These are phyloP conservation scores for Baudoinia panamericana DNA, from an alignment of 495 filamentous ascomycete species.

Conservation along the genomic window DNA sequence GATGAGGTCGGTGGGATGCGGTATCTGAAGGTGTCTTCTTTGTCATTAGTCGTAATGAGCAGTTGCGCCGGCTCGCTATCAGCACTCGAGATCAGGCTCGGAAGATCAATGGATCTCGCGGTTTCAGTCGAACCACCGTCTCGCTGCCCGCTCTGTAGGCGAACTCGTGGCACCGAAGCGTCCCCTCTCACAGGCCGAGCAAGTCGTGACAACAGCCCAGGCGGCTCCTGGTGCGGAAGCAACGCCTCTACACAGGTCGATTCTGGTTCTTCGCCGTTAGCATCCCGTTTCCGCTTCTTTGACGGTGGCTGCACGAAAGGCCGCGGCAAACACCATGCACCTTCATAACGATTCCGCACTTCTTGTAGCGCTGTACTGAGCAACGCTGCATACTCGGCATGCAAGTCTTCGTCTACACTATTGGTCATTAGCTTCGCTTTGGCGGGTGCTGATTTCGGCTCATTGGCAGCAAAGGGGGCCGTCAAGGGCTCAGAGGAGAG, in stretches of 20 bases:
- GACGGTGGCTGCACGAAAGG: constrained; percentile 6
- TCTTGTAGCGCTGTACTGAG: constrained; percentile 23
- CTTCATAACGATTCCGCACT: constrained; percentile 21
- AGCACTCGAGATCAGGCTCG: no score
- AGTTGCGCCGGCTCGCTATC: no score
- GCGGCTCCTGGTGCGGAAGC: no score
- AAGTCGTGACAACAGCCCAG: no score
- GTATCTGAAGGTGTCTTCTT: constrained; percentile 23
- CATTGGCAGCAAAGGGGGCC: constrained; percentile 21
- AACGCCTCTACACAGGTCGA: no score
- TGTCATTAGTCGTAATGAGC: not conserved
- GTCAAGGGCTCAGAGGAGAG: constrained; percentile 22
- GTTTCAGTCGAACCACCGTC: no score
- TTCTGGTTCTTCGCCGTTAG: constrained; percentile 5
- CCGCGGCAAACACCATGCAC: constrained; percentile 35
- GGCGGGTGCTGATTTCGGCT: constrained; percentile 26
- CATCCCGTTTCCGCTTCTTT: constrained; percentile 17
- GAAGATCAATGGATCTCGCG: no score
- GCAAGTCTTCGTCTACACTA: constrained; percentile 16
- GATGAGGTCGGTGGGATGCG: constrained; percentile 40
- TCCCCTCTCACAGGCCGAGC: no score
- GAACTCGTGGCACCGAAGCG: no score
- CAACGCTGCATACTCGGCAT: constrained; percentile 14
- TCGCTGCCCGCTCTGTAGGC: no score
- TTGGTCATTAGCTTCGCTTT: constrained; percentile 13